phyloP scores from a whole-genome alignment of 73 alveolate genomes.

The Breviolum minutum region DNA sequence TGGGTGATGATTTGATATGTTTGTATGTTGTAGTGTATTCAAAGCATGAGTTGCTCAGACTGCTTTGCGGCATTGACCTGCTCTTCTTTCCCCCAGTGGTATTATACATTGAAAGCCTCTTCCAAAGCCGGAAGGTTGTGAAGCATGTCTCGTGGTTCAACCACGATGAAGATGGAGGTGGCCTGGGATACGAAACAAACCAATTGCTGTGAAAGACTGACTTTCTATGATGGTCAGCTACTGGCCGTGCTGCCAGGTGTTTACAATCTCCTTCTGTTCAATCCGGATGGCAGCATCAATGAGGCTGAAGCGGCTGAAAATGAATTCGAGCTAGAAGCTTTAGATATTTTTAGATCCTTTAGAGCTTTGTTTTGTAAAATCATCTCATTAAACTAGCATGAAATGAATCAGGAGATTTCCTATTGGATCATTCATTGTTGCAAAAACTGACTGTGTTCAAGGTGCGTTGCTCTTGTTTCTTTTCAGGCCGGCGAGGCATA shows the following conservation, averaged over 20 bases:
- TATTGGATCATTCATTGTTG: no score
- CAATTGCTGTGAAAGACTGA: background rate
- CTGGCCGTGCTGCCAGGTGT: slow-evolving; percentile 10
- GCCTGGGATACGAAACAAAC: background rate
- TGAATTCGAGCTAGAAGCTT: no score
- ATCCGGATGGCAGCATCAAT: slow-evolving; percentile 43
- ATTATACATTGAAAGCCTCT: no score
- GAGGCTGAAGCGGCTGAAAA: slow-evolving; percentile 1
- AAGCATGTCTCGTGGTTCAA: slow-evolving; percentile 86
- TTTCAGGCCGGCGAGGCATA: slow-evolving; percentile 73
- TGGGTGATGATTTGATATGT: background rate
- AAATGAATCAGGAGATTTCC: no score
- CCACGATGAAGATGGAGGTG: slow-evolving; percentile 77
- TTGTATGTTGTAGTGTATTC: background rate
- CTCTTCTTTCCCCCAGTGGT: no score
- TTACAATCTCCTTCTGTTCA: slow-evolving; percentile 62
- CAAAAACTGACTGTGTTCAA: no score
- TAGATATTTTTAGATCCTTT: no score
- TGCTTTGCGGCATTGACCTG: no score
- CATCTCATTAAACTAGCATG: no score
- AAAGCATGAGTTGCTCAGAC: no score
- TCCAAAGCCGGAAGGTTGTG: slow-evolving; percentile 7
- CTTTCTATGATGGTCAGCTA: background rate
- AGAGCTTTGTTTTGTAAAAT: no score
- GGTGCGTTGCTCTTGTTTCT: no score